Evolutionary conservation across 2,329 filamentous ascomycete species (phyloP), one percentile per base, ranked within the genome.

Genomic region (Didymella segeticola): DNA sequence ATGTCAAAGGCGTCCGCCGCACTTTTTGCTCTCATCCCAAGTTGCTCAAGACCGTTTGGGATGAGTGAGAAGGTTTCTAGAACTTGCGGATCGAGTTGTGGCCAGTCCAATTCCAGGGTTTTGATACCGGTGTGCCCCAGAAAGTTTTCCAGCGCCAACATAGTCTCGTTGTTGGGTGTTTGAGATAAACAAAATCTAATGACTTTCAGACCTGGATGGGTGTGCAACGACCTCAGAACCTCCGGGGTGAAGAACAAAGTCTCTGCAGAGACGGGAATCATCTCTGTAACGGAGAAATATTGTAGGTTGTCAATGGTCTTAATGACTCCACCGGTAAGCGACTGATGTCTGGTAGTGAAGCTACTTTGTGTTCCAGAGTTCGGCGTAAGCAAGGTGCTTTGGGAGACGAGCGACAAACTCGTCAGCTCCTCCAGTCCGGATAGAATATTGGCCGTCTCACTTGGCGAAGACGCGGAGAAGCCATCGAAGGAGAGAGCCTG

Each of bases 401-500:
- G 61, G 1, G 66, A 66, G 14, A 67, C 43, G 3, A 72, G 48
- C 3, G 64, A 66, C 3, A 72, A 38, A 19, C 38, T 50, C 9
- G 54, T 64, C 11, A 73, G 51, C 9, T 57, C 25, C 1, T 53
- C 33, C 15, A 73, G 46, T 2, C 46, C 50, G 8, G 65, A 59
- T 12, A 73, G 47, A 26, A 67, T 62, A 1, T 47, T 36, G 5
- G 60, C 60, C 7, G 63, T 66, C 11, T 66, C 57, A 5, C 19
- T 48, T 9, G 62, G 46, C 14, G 57, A 53, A 2, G 64, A 58
- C 1, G 58, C 54, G 14, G 64, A 67, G 30, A 67, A 67, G 10
- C 68, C 68, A 49, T 68, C 61, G 45, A 70, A 70, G 3, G 65
- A 62, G 29, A 73, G 58, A 14, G 60, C 60, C 8, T 55, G 49